Evolutionary conservation across 2,329 filamentous ascomycete genomes (phyloP).

Genomic region (Drechslerella dactyloides): DNA sequence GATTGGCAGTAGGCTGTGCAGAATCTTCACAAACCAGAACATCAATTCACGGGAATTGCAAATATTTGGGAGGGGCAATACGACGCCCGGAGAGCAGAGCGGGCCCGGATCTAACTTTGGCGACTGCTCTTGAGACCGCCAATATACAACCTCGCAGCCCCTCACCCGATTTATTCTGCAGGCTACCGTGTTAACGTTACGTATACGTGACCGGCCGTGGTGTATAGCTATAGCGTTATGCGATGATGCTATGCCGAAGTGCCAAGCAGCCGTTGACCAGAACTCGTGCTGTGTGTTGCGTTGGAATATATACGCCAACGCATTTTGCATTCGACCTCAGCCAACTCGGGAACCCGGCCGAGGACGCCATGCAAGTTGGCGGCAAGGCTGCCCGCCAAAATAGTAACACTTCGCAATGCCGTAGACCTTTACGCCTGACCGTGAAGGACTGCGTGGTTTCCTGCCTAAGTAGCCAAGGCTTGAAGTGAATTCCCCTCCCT

Average conservation of each 20-base stretch:
- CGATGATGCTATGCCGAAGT: no score
- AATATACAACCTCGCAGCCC: neutral
- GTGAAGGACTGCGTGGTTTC: no score
- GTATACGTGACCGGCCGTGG: no score
- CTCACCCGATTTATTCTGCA: no score
- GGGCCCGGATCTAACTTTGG: neutral
- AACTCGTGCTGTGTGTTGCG: neutral
- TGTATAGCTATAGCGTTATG: no score
- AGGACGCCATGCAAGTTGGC: neutral
- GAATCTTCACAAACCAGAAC: neutral
- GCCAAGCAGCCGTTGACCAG: no score
- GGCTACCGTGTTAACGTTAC: no score
- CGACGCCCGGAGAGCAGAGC: neutral
- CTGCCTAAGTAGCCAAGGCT: no score
- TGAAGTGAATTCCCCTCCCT: no score
- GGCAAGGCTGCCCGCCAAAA: neutral
- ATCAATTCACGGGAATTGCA: neutral
- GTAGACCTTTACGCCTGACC: neutral
- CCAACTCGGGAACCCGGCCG: neutral
- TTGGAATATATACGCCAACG: neutral
- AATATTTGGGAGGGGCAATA: neutral
- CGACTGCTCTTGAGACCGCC: neutral
- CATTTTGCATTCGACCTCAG: neutral
- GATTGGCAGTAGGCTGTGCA: constrained; percentile 2
- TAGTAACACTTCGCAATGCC: neutral